Percentiles rank a stretch among this genome's conserved stretches.
phyloP scores from a whole-genome alignment of 495 filamentous ascomycete genomes.

The Xylaria grammica region DNA sequence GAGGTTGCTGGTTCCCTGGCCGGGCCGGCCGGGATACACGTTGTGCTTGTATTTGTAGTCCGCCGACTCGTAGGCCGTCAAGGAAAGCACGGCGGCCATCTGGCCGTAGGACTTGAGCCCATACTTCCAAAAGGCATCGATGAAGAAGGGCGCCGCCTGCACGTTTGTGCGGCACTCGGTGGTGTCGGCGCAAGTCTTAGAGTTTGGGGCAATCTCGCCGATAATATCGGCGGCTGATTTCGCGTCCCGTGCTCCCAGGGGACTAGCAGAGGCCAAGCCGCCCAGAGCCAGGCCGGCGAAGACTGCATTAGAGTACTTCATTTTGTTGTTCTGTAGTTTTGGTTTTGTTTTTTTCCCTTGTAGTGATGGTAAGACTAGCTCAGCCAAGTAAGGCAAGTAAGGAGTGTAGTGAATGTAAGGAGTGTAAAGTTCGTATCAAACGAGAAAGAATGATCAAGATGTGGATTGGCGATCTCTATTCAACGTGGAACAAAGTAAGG shows the following conservation, averaged over 20 bases:
- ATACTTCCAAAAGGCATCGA: conserved; percentile 61
- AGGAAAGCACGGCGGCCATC: conserved; percentile 65
- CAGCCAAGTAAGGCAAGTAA: neutral
- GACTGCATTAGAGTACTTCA: conserved; percentile 34
- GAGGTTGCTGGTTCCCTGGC: conserved; percentile 87
- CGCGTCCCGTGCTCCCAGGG: conserved; percentile 45
- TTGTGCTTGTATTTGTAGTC: conserved; percentile 74
- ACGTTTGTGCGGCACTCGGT: conserved; percentile 71
- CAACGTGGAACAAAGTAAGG: no score
- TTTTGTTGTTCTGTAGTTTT: conserved; percentile 13
- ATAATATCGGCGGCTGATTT: conserved; percentile 39
- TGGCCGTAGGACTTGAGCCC: conserved; percentile 57
- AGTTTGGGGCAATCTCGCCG: conserved; percentile 54
- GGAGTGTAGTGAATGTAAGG: neutral
- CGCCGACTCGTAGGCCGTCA: conserved; percentile 71
- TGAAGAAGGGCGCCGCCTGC: conserved; percentile 64
- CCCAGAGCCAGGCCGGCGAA: conserved; percentile 32
- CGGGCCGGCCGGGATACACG: conserved; percentile 62
- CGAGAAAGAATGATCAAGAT: conserved; percentile 3
- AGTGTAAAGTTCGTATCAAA: conserved; percentile 16
- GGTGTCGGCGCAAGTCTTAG: conserved; percentile 50
- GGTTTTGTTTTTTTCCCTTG: conserved; percentile 7
- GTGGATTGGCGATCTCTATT: neutral
- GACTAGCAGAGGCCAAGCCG: conserved; percentile 29
- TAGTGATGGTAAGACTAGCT: conserved; percentile 20